Base-by-base conservation (phyloP, 75 land plant genomes). In the Pseudotsuga menziesii region DNA sequence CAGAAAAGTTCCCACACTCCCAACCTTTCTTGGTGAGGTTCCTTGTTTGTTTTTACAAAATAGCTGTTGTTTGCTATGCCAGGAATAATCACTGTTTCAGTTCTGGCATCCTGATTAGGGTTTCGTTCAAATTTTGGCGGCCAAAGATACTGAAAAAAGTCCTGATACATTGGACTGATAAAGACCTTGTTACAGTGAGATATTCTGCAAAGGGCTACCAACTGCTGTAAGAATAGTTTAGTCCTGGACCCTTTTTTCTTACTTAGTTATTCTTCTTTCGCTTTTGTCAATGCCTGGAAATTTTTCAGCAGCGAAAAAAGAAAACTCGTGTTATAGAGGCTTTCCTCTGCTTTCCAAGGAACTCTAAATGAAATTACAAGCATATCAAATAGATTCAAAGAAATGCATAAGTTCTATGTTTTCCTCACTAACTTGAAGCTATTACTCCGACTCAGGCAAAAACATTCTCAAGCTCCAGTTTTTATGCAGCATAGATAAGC, bases 161-260 rank as follows among this genome's bases (percentile, higher is more conserved):
- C 72, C 20, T 20, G 48, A 69, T 69, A 39, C 72, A 69, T 69
- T 69, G 72, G 35, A 69, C 20, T 39, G 44, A 22, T 69, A 69
- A 23, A 69, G n/a, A 69, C 14, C 44, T 69, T 36, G n/a, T n/a
- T n/a, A 8, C 8, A 39, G 41, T 39, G 23, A 39, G n/a, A 20
- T 20, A 20, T 35, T 16, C 35, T 35, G 20, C 20, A 35, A 16
- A 35, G 69, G 48, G 22, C 52, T 4, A 69, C 5, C 44, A 20
- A 4, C 9, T 69, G 13, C 52, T 20, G 22, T 44, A 69, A 69
- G 41, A 41, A 69, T 17, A 69, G n/a, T 41, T 36, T 69, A 11
- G 8, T 69, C 17, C 25, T n/a, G 41, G 48, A 69, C 22, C 25
- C 72, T 69, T 20, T 27, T 32, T 61, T 61, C 5, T 8, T 7